phyloP scores from a whole-genome alignment of 345 rosid species.

The Draba incana region DNA sequence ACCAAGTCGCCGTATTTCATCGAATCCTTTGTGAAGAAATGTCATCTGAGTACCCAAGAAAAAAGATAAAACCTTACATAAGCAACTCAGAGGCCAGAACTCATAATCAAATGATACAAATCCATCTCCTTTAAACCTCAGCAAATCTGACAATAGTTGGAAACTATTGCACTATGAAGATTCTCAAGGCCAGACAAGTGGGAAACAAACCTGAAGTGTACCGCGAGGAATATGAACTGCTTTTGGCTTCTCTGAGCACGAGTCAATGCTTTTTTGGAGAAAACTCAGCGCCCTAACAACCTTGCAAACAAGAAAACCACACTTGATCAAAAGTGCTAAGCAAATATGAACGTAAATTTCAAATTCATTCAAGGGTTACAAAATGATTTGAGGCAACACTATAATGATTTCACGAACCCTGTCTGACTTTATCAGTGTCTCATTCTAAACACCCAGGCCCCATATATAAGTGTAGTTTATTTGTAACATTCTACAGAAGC shows the following conservation, averaged over 20 bases:
- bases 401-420: conserved; percentile 13
- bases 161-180: conserved; percentile 10
- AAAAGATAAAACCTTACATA: conserved; percentile 25
- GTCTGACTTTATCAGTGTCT: conserved; percentile 22
- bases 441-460: conserved; percentile 21
- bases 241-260: conserved; percentile 58
- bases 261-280: conserved; percentile 63
- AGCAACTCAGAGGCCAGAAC: conserved; percentile 16
- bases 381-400: conserved; percentile 9
- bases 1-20: conserved; percentile 95
- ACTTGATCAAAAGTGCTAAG: conserved; percentile 12
- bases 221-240: conserved; percentile 87
- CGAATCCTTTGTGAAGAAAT: conserved; percentile 93
- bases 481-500: conserved; percentile 24
- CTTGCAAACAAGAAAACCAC: conserved; percentile 49
- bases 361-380: background rate
- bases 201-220: conserved; percentile 90
- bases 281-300: conserved; percentile 81
- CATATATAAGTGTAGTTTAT: background rate
- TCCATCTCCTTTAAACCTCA: conserved; percentile 17
- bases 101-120: conserved; percentile 11
- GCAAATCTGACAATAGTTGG: conserved; percentile 9
- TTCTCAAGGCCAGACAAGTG: conserved; percentile 12
- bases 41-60: conserved; percentile 57
- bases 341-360: background rate